Evolutionary conservation across 371 early-diverging fungal species (phyloP).

Genomic region (Rhizomucor miehei): DNA sequence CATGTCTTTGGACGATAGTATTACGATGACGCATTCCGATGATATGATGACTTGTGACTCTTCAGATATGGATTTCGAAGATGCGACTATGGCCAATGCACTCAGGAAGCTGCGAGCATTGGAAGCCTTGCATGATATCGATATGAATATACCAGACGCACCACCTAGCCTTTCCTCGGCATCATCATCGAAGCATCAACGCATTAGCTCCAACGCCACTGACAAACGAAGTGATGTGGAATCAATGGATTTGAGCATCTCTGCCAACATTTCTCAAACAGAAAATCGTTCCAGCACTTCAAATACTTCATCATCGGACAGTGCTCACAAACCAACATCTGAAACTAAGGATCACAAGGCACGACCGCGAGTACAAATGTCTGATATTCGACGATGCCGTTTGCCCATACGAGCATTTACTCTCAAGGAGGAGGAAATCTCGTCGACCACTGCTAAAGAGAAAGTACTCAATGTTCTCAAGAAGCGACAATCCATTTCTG

Average conservation of each 20-base stretch:
- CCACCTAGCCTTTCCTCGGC: background rate
- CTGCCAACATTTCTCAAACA: background rate
- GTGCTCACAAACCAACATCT: background rate
- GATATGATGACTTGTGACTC: background rate
- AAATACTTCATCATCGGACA: background rate
- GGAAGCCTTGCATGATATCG: constrained; percentile 24
- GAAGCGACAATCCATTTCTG: constrained; percentile 36
- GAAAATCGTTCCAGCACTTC: constrained; percentile 5
- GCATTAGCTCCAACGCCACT: background rate
- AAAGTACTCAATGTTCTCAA: constrained; percentile 31
- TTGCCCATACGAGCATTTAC: constrained; percentile 38
- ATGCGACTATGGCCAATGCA: constrained; percentile 20
- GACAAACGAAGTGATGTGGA: background rate
- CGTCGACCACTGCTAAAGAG: constrained; percentile 28
- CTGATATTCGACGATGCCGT: constrained; percentile 25
- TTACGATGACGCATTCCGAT: constrained; percentile 9
- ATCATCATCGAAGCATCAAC: constrained; percentile 1
- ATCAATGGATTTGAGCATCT: background rate
- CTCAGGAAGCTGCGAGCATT: constrained; percentile 21
- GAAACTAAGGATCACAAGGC: background rate
- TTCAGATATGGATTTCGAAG: constrained; percentile 6
- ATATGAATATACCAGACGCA: constrained; percentile 11
- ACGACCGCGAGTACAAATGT: background rate
- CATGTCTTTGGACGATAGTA: constrained; percentile 4
- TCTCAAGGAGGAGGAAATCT: constrained; percentile 20